Conservation (phyloP, 1,284 basidiomycete species). For the Cutaneotrichosporon curvatum region DNA sequence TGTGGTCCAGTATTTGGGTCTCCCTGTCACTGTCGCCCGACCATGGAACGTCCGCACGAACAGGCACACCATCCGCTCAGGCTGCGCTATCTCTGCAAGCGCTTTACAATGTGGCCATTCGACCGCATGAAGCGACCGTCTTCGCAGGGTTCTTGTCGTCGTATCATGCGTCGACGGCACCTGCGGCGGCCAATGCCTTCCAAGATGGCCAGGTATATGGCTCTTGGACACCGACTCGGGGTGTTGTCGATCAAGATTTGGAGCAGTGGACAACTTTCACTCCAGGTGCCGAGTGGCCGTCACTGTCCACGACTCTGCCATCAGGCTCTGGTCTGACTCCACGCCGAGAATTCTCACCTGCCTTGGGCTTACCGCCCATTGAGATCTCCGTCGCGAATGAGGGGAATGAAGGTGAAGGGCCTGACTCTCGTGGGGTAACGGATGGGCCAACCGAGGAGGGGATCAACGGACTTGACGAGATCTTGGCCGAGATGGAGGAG, state of each 20-base stretch:
- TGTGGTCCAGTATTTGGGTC: constrained; percentile 38
- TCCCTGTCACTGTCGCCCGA: constrained; percentile 23
- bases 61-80: constrained; percentile 24
- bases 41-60: constrained; percentile 12
- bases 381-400: constrained; percentile 8
- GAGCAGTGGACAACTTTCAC: constrained; percentile 39
- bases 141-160: constrained; percentile 34
- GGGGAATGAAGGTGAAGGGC: constrained; percentile 2
- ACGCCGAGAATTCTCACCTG: constrained; percentile 11
- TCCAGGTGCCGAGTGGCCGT: constrained; percentile 32
- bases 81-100: constrained; percentile 31
- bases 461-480: constrained; percentile 29
- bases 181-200: constrained; percentile 2
- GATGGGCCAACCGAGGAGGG: constrained; percentile 4
- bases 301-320: constrained; percentile 13
- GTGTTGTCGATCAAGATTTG: constrained; percentile 24
- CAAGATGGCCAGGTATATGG: constrained; percentile 24
- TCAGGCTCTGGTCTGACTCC: constrained; percentile 19
- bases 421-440: constrained; percentile 6
- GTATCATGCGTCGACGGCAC: constrained; percentile 13
- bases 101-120: constrained; percentile 36
- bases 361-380: constrained; percentile 13
- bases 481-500: constrained; percentile 38
- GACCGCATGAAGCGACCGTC: constrained; percentile 34
- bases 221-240: constrained; percentile 31